Evolutionary conservation across 352 stramenopile genomes (phyloP).

Genomic region (Phytophthora citricola): DNA sequence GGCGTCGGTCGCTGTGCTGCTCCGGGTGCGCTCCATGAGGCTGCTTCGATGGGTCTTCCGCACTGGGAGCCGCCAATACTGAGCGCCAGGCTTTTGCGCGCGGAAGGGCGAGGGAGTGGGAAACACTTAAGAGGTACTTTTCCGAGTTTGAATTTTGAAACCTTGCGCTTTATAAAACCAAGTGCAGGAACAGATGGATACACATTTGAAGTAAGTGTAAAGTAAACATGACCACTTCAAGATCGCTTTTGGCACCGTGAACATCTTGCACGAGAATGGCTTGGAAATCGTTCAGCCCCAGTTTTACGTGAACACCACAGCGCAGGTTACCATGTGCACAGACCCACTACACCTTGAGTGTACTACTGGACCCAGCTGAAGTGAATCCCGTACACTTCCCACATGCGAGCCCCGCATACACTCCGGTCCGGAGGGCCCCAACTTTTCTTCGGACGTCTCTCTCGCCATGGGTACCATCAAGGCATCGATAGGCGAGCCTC

Average conservation of each 20-base stretch:
- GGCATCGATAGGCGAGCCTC: no score
- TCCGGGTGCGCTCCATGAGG: conserved; percentile 30
- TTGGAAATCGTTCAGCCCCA: no score
- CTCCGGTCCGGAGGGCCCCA: no score
- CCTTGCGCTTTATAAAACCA: conserved; percentile 17
- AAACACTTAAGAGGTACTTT: conserved; percentile 18
- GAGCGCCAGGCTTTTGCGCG: conserved; percentile 27
- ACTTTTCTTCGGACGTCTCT: no score
- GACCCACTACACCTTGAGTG: no score
- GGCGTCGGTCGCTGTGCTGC: conserved; percentile 30
- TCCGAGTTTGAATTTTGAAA: conserved; percentile 33
- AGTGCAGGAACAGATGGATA: conserved; percentile 10
- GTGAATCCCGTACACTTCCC: no score
- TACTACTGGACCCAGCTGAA: no score
- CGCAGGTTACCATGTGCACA: no score
- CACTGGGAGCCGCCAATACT: conserved; percentile 4
- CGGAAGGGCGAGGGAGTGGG: conserved; percentile 1
- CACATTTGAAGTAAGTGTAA: conserved; percentile 1
- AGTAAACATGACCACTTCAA: conserved; percentile 13
- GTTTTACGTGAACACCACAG: no score
- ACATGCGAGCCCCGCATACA: no score
- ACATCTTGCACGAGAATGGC: no score
- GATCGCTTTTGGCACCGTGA: neutral
- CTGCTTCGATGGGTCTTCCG: conserved; percentile 1
- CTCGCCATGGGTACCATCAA: no score